Conservation (phyloP, 371 early-diverging fungal genomes). For the Furculomyces boomerangus region DNA sequence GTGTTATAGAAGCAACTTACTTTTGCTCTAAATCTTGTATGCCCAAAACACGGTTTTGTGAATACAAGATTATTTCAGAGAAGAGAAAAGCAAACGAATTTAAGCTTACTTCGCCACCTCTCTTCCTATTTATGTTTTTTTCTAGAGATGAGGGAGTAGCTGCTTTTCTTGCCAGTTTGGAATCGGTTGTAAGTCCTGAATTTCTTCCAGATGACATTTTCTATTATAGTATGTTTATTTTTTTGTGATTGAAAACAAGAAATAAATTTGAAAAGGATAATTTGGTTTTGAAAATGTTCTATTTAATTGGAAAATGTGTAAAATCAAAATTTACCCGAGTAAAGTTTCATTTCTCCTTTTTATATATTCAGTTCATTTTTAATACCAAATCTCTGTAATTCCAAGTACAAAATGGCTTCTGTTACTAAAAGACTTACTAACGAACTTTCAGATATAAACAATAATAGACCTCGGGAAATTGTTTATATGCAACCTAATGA, state of each 20-base stretch:
- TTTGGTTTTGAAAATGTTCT: too few species aligned
- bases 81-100: conserved; percentile 79
- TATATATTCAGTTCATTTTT: too few species aligned
- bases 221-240: too few species aligned
- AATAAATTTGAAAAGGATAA: too few species aligned
- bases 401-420: neutral
- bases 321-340: too few species aligned
- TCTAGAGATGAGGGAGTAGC: neutral
- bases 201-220: neutral
- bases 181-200: neutral
- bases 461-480: conserved; percentile 7
- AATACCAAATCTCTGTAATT: too few species aligned
- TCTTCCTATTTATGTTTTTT: conserved; percentile 1
- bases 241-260: too few species aligned
- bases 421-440: neutral
- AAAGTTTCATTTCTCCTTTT: too few species aligned
- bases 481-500: conserved; percentile 11
- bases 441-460: neutral
- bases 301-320: too few species aligned
- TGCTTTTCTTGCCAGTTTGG: neutral
- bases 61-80: conserved; percentile 86
- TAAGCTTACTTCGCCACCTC: conserved; percentile 25
- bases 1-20: conserved; percentile 8
- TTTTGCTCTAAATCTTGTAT: conserved; percentile 88
- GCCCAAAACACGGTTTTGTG: conserved; percentile 81